Conservation (phyloP, 768 basidiomycete species). For the Leucogyrophana mollusca region DNA sequence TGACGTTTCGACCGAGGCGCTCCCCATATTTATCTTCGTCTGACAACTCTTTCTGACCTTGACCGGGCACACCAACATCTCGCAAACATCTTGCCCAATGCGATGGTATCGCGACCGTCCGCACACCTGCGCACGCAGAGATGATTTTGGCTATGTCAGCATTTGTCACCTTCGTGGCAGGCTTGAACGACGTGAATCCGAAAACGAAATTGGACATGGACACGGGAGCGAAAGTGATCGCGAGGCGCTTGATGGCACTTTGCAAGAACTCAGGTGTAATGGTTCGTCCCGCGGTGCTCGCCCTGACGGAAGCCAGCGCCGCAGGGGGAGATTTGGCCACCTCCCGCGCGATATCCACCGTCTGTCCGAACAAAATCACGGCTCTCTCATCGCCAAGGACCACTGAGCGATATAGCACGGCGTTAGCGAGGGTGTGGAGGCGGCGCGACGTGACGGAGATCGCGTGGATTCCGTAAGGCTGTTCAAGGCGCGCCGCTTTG, state of each 20-base stretch:
- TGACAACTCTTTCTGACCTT: constrained; percentile 1
- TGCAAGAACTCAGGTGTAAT: constrained; percentile 23
- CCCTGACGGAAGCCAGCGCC: too few species aligned
- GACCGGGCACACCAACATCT: neutral
- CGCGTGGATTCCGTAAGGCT: constrained; percentile 21
- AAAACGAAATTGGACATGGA: neutral
- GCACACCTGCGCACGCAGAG: constrained; percentile 32
- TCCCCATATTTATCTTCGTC: neutral
- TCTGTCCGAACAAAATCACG: constrained; percentile 36
- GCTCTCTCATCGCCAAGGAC: constrained; percentile 30
- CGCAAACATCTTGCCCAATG: constrained; percentile 3
- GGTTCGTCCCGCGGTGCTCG: neutral
- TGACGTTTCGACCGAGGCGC: neutral
- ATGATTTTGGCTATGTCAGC: constrained; percentile 23
- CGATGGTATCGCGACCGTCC: constrained; percentile 27
- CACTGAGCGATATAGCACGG: constrained; percentile 38
- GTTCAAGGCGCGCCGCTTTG: too few species aligned
- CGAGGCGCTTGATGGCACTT: constrained; percentile 35
- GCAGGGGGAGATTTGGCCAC: neutral
- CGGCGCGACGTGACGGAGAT: constrained; percentile 18
- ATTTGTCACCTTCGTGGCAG: constrained; percentile 15
- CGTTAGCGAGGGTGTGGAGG: constrained; percentile 31
- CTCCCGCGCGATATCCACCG: constrained; percentile 22
- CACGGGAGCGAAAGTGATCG: constrained; percentile 26
- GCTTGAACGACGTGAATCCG: neutral